Percentiles rank a stretch among this genome's conserved stretches.
These are phyloP conservation scores for Phalaenopsis hybrid DNA, from an alignment of 116 monocot species.

Conservation along the genomic window DNA sequence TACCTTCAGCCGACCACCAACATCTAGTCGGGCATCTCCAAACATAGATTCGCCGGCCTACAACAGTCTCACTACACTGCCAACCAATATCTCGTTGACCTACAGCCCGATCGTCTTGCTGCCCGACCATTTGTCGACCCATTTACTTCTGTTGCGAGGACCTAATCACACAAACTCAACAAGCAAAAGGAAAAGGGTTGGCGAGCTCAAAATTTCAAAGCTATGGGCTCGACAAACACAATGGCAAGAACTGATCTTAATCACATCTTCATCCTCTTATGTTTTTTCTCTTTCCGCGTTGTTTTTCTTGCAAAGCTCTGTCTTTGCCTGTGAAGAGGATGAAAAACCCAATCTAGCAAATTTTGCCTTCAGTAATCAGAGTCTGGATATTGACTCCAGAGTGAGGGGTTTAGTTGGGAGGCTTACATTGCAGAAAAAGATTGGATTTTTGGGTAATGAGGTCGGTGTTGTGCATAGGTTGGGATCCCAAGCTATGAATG, in stretches of 20 bases:
- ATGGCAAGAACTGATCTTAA: conserved; percentile 16
- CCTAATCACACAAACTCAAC: too few relatives aligned
- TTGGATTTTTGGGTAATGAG: conserved; percentile 66
- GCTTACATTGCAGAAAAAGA: conserved; percentile 70
- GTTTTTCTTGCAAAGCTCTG: conserved; percentile 28
- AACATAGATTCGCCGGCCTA: too few relatives aligned
- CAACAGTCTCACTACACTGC: too few relatives aligned
- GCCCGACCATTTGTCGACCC: too few relatives aligned
- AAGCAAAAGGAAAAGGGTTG: too few relatives aligned
- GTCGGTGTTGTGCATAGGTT: conserved; percentile 46
- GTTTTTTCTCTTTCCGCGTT: not conserved
- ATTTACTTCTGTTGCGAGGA: too few relatives aligned
- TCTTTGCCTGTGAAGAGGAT: conserved; percentile 65
- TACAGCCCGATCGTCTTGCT: too few relatives aligned
- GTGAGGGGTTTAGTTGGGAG: conserved; percentile 53
- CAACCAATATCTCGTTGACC: too few relatives aligned
- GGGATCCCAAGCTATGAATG: conserved; percentile 80
- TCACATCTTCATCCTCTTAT: conserved; percentile 13
- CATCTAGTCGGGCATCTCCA: too few relatives aligned
- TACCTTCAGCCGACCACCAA: too few relatives aligned
- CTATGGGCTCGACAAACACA: not conserved
- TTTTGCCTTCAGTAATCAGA: conserved; percentile 54
- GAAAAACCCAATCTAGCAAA: conserved; percentile 21
- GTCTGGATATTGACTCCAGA: conserved; percentile 22
- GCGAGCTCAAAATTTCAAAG: not conserved